Base-by-base conservation (phyloP, 148 eudicot genomes). In the Dianthus caryophyllus region DNA sequence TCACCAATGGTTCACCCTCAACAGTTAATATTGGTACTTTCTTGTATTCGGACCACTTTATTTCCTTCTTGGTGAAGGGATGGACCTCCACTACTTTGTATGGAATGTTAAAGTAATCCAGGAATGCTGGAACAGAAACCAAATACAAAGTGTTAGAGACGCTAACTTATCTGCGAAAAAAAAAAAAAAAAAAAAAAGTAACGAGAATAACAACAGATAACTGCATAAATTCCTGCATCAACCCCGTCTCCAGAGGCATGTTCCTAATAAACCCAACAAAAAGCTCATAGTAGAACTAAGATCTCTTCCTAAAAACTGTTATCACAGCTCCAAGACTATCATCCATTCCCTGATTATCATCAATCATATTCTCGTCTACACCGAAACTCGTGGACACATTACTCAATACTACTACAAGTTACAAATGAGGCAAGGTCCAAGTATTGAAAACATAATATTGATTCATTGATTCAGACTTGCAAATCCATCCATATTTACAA, bases 71-170 rank as follows among this genome's bases (percentile, higher is more conserved):
- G 81, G 80, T 88, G 67, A 94, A 84, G 33, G 99, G 99, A 70
- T 94, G 88, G 77, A 94, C 99, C 82, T 94, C 99, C 78, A 94
- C 90, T 68, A 94, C 68, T 81, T 94, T 94, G 89, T 94, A 94
- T 18, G 96, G 93, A 59, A 94, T 81, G 53, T 86, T 82, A 63
- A 82, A 70, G 79, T 94, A 94, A 72, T 94, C 99, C 80, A 94
- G 71, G 79, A 90, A 94, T 48, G 97, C 99, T 94, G 89, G 41
- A 20, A 77, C 59, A 30, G 17, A n/a, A n/a, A n/a, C n/a, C n/a
- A n/a, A n/a, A n/a, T n/a, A 49, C 39, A 33, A 60, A 50, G 58
- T 47, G 78, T 20, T 20, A 61, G n/a, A n/a, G 57, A 36, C 12
- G 63, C 16, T 16, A 22, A 16, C 61, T 29, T 29, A 14, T 26